A percentile compares a stretch with the other conserved stretches of the same genome.
Evolutionary conservation across 2,329 filamentous ascomycete species (phyloP).

Genomic region (Ploettnerulaceae sp.): DNA sequence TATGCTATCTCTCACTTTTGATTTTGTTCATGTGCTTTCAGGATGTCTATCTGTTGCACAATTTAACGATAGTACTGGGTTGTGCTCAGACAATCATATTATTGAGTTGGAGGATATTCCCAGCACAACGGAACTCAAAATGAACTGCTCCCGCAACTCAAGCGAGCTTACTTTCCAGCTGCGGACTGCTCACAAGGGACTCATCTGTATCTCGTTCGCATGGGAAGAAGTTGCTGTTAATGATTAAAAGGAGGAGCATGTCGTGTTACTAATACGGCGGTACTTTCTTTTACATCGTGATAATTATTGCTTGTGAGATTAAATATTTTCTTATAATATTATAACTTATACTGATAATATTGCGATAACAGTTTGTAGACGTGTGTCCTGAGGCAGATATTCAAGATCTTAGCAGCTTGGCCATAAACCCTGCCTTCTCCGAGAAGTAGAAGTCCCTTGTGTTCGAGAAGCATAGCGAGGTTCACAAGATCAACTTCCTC

Average conservation of each 20-base stretch:
- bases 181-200: conserved; percentile 1
- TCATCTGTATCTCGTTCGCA: conserved; percentile 12
- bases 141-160: conserved; percentile 8
- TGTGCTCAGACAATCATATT: background rate
- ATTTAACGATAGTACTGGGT: background rate
- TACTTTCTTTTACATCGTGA: no score
- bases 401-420: no score
- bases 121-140: conserved; percentile 11
- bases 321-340: no score
- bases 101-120: conserved; percentile 17
- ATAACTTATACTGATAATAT: no score
- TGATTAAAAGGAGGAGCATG: background rate
- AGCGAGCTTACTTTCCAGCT: conserved; percentile 13
- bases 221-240: conserved; percentile 8
- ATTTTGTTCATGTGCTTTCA: conserved; percentile 14
- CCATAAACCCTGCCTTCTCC: no score
- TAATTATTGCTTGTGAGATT: no score
- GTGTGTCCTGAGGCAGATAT: no score
- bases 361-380: no score
- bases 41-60: conserved; percentile 11
- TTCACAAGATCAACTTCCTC: no score
- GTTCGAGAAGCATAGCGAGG: no score
- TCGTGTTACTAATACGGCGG: no score
- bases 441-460: no score
- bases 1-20: conserved; percentile 14